Percentiles rank a stretch among this genome's conserved stretches.
phyloP scores from a whole-genome alignment of 495 filamentous ascomycete species.

The Lindgomyces ingoldianus region DNA sequence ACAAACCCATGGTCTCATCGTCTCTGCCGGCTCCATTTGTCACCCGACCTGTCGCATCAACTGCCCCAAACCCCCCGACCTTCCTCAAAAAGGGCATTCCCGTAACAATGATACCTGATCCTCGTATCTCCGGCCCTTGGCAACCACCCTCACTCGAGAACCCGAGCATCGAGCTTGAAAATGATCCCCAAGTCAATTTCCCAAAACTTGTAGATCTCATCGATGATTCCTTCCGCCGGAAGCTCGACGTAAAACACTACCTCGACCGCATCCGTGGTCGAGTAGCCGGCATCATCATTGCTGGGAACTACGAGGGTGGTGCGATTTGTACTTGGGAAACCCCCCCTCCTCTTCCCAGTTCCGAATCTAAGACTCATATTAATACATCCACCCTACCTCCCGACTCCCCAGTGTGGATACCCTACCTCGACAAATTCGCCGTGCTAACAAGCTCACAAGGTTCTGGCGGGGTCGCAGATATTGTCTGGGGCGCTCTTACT shows the following conservation, averaged over 20 bases:
- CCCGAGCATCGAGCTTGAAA: slow-evolving; percentile 59
- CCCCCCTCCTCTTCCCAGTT: slow-evolving; percentile 57
- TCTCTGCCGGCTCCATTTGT: slow-evolving; percentile 63
- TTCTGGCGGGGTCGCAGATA: slow-evolving; percentile 87
- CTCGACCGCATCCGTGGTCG: slow-evolving; percentile 71
- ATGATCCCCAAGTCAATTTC: slow-evolving; percentile 79
- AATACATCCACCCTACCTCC: slow-evolving; percentile 55
- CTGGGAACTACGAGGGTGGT: slow-evolving; percentile 94
- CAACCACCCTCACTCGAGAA: slow-evolving; percentile 56
- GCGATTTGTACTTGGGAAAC: slow-evolving; percentile 94
- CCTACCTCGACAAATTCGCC: slow-evolving; percentile 97
- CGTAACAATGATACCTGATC: slow-evolving; percentile 76
- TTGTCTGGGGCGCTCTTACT: slow-evolving; percentile 95
- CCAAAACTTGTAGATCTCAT: slow-evolving; percentile 81
- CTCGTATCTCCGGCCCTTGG: slow-evolving; percentile 61
- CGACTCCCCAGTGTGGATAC: slow-evolving; percentile 64
- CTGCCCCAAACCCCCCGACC: slow-evolving; percentile 60
- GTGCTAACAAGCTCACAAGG: slow-evolving; percentile 87
- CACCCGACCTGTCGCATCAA: neutral
- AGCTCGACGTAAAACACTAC: slow-evolving; percentile 81
- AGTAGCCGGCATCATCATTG: slow-evolving; percentile 88
- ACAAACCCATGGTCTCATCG: slow-evolving; percentile 87
- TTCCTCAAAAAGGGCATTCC: slow-evolving; percentile 91
- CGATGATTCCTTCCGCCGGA: slow-evolving; percentile 88
- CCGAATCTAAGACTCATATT: slow-evolving; percentile 47